phyloP scores from a whole-genome alignment of 2,329 filamentous ascomycete species.

The Venturia pyrina region DNA sequence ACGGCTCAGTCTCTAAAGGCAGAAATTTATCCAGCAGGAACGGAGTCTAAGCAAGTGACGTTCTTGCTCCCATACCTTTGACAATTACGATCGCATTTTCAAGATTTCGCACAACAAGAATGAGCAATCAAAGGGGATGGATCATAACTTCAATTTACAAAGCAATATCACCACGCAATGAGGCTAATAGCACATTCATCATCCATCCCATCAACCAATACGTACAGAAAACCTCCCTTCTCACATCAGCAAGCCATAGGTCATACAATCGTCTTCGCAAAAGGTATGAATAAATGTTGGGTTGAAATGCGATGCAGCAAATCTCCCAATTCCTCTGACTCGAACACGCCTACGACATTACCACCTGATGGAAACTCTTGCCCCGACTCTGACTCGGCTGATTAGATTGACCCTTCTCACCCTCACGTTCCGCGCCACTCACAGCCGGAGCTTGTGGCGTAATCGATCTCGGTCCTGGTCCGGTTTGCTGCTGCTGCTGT shows the following conservation, averaged over 20 bases:
- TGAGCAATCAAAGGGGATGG: not conserved
- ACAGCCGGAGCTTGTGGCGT: not conserved
- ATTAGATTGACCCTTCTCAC: not conserved
- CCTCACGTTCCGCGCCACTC: not conserved
- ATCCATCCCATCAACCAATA: not conserved
- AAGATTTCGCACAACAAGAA: not conserved
- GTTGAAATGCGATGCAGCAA: not conserved
- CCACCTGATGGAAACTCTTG: constrained; percentile 7
- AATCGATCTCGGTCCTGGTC: not conserved
- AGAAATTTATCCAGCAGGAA: too few relatives aligned
- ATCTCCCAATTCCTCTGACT: not conserved
- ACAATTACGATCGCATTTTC: too few relatives aligned
- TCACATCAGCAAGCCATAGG: not conserved
- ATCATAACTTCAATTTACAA: not conserved
- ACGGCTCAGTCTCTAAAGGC: too few relatives aligned
- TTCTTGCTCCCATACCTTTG: too few relatives aligned
- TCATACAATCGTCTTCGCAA: not conserved
- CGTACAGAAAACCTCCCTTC: not conserved
- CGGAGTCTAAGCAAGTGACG: too few relatives aligned
- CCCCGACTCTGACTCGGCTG: constrained; percentile 3
- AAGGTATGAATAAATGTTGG: not conserved
- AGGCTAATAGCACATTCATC: not conserved
- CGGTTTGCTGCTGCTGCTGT: not conserved
- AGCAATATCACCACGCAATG: not conserved
- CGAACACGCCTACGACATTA: not conserved